Base-by-base conservation (phyloP, 202 grass and related monocot genomes). In the Zoysia matrella region DNA sequence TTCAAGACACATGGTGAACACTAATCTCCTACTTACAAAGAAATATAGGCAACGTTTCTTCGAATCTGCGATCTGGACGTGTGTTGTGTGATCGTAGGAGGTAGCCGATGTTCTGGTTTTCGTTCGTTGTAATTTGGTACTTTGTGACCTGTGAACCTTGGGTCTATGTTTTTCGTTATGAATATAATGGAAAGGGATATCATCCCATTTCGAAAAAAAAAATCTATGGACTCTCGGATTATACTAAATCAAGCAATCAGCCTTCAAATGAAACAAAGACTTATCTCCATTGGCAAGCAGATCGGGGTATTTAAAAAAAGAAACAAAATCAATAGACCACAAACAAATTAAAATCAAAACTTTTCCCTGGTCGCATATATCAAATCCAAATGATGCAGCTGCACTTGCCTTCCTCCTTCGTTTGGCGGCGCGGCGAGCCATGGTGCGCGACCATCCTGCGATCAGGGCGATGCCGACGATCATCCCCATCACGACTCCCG, bases 401-500 rank as follows among this genome's bases (percentile, higher is more conserved):
- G 74, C 42, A 71, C 64, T 74, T 71, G 87, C 96, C 92, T 90
- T 95, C 46, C 81, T 48, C 3, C 88, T 63, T 39, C 92, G 86
- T 73, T 95, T 90, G 53, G 54, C 80, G 80, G 87, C 87, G 64
- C 96, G 93, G 75, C 78, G 82, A 64, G 66, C 62, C 96, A 98
- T 98, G 85, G 85, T 50, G 54, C 57, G 80, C 40, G 80, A 82
- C 92, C 86, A 95, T 49, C 88, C 91, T 70, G 85, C 91, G 81
- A 98, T 79, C 68, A 98, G 57, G 72, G 90, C 91, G 82, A 98
- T 70, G 68, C 92, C 96, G 45, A 90, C 67, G 53, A 90, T 79
- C 86, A 89, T 63, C 14, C 96, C 96, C 89, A 90, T 68, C 3
- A 98, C 30, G 44, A 92, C 63, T 30, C 92, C 96, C 42, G 96